Evolutionary conservation across 306 rosid species (phyloP).

Genomic region (Begonia peltatifolia): DNA sequence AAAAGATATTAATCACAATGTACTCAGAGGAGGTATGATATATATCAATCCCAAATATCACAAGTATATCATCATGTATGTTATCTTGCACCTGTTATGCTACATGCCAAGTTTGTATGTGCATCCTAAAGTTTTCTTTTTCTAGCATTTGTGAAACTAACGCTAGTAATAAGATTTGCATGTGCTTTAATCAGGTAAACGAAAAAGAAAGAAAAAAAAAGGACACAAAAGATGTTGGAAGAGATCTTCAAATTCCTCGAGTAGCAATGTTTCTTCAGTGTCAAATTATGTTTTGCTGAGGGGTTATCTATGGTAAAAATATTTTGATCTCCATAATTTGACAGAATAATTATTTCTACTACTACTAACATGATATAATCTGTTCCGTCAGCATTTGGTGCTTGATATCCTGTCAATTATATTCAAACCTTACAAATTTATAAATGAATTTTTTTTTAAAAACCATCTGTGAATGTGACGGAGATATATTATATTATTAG

Average conservation of each 20-base stretch:
- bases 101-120: background rate
- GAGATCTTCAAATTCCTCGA: conserved; percentile 52
- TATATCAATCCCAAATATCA: too few relatives aligned
- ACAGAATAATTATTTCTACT: background rate
- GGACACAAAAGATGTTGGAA: conserved; percentile 50
- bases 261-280: conserved; percentile 81
- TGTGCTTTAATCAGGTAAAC: conserved; percentile 49
- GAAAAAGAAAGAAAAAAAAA: conserved; percentile 64
- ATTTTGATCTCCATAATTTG: conserved; percentile 14
- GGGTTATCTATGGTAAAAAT: conserved; percentile 74
- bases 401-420: too few relatives aligned
- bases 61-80: too few relatives aligned
- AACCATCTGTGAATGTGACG: too few relatives aligned
- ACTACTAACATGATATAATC: background rate
- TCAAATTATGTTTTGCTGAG: conserved; percentile 80
- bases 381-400: too few relatives aligned
- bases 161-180: conserved; percentile 8
- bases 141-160: conserved; percentile 6
- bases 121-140: background rate
- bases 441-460: too few relatives aligned
- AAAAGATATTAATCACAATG: too few relatives aligned
- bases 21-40: too few relatives aligned
- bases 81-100: too few relatives aligned
- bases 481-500: conserved; percentile 6
- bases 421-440: too few relatives aligned